Base-by-base conservation (phyloP, 176 grass and related monocot genomes). In the Avena eriantha region DNA sequence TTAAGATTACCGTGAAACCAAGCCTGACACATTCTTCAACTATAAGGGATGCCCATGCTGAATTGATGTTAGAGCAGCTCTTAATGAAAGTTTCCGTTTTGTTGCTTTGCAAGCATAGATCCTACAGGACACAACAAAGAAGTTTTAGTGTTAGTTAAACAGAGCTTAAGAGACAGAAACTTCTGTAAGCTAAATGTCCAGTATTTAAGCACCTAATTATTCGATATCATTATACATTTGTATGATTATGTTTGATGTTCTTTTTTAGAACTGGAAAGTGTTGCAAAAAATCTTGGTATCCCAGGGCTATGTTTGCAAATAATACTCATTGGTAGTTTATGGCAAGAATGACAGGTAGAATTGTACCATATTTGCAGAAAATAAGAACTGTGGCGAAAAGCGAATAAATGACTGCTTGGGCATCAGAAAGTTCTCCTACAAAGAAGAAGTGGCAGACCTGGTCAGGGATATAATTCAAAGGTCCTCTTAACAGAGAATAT, bases 21-120 rank as follows among this genome's bases (percentile, higher is more conserved):
- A 95, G 84, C 82, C 96, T 92, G 86, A 98, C 92, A 88, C 90
- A 95, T 85, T 98, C 96, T 90, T 98, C 96, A 73, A 98, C 88
- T 76, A 98, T 92, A 91, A 98, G 93, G 84, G 93, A 95, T 73
- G 96, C 96, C 96, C 96, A 98, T 83, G 73, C 79, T 69, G 85
- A 83, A 87, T 98, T 98, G 49, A 98, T 92, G 43, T 98, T 98
- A 77, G 93, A 86, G 76, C 79, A 89, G 56, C 86, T 84, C 83
- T 91, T 87, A 84, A 92, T 90, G 7, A 84, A 92, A 61, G 85
- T 87, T 83, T 73, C 87, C 8, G 34, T 76, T 70, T 64, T 73
- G 33, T 82, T 82, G 43, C n/a, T 60, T 63, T 68, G 15, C 41
- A 85, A 85, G 81, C 41, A 49, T 88, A 88, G 82, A n/a, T 58